These are phyloP conservation scores for Ettlia oleoabundans DNA, from an alignment of 139 green algal genomes.

Conservation along the genomic window DNA sequence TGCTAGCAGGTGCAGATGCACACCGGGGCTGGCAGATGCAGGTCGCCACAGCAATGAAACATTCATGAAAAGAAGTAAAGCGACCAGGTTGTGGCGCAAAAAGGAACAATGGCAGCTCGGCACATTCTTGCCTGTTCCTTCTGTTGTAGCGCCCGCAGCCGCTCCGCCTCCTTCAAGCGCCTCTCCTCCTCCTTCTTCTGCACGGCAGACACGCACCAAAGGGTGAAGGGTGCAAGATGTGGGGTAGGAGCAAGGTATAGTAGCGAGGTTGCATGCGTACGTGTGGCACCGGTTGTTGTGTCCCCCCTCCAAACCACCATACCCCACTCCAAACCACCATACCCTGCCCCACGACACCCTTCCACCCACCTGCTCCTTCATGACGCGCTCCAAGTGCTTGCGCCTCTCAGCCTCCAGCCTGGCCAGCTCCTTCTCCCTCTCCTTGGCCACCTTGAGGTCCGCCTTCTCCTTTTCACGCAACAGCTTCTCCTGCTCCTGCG, in stretches of 20 bases:
- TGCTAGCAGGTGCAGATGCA: no score
- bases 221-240: no score
- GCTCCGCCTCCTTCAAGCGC: constrained; percentile 42
- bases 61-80: not conserved
- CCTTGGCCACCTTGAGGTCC: constrained; percentile 34
- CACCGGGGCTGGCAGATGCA: no score
- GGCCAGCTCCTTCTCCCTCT: constrained; percentile 54
- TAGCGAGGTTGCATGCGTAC: no score
- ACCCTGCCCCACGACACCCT: no score
- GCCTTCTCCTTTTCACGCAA: constrained; percentile 40
- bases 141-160: constrained; percentile 32
- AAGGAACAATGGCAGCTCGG: not conserved
- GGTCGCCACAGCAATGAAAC: no score
- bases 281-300: no score
- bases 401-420: constrained; percentile 51
- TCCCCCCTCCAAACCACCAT: no score
- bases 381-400: constrained; percentile 45
- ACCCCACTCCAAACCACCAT: no score
- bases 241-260: no score
- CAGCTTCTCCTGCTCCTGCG: constrained; percentile 43
- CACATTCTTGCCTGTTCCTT: constrained; percentile 1
- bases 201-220: not conserved
- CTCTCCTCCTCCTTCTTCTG: constrained; percentile 55
- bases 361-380: constrained; percentile 43
- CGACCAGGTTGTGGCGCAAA: not conserved